phyloP scores from a whole-genome alignment of 2,329 filamentous ascomycete species.

The Curvularia eragrostidis region DNA sequence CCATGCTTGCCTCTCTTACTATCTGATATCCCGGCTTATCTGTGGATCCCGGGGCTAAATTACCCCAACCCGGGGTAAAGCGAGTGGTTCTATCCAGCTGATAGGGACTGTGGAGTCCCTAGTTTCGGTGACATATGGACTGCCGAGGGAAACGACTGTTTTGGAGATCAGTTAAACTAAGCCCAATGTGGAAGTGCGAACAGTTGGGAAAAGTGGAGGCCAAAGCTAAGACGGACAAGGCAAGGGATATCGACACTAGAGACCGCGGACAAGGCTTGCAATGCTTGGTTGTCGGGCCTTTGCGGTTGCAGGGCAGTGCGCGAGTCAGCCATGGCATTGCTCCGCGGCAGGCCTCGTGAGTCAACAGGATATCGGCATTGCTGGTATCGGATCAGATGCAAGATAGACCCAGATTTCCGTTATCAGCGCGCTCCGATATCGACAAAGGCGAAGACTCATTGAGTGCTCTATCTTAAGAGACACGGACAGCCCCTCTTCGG shows the following conservation, averaged over 20 bases:
- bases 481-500: constrained; percentile 1
- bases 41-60: constrained; percentile 25
- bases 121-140: constrained; percentile 8
- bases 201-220: constrained; percentile 25
- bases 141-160: constrained; percentile 10
- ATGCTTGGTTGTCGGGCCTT: constrained; percentile 19
- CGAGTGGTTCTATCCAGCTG: constrained; percentile 15
- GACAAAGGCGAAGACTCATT: background rate
- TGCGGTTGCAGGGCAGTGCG: constrained; percentile 8
- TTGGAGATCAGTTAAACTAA: constrained; percentile 12
- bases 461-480: background rate
- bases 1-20: constrained; percentile 10
- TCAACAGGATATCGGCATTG: background rate
- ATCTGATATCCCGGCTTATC: constrained; percentile 25
- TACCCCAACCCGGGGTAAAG: constrained; percentile 35
- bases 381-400: constrained; percentile 1
- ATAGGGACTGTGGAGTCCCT: constrained; percentile 24
- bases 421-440: constrained; percentile 1
- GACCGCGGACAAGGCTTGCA: constrained; percentile 11
- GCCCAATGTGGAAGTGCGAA: constrained; percentile 25
- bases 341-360: constrained; percentile 21
- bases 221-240: constrained; percentile 18
- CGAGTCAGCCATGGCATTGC: constrained; percentile 16
- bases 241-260: constrained; percentile 23
- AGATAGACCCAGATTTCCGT: constrained; percentile 1